phyloP scores from a whole-genome alignment of 768 basidiomycete species.

The Tylopilus balloui region DNA sequence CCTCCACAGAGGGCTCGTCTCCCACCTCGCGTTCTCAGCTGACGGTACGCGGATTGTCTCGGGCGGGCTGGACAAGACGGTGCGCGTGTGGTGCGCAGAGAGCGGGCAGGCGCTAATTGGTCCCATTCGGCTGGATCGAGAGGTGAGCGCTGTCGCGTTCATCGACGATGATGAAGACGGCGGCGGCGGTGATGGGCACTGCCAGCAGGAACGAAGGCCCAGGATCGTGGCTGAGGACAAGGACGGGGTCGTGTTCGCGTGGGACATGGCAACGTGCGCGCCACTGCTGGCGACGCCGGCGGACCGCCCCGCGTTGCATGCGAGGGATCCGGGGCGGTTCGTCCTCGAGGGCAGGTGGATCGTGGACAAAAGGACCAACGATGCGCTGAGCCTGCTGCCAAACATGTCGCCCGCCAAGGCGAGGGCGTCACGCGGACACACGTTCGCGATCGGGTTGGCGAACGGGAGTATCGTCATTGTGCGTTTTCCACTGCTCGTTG shows the following conservation, averaged over 20 bases:
- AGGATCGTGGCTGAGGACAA: conserved; percentile 26
- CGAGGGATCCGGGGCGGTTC: conserved; percentile 6
- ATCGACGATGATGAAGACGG: conserved; percentile 6
- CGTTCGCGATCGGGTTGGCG: conserved; percentile 26
- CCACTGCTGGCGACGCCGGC: conserved; percentile 16
- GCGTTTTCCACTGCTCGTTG: conserved; percentile 18
- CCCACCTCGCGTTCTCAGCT: conserved; percentile 23
- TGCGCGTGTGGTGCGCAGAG: conserved; percentile 29
- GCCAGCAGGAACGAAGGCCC: background rate
- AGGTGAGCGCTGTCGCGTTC: conserved; percentile 22
- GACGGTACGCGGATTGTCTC: conserved; percentile 30
- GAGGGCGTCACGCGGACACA: conserved; percentile 19
- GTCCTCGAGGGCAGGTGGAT: conserved; percentile 24
- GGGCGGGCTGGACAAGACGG: conserved; percentile 27
- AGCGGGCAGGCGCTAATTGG: conserved; percentile 18
- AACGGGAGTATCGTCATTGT: conserved; percentile 29
- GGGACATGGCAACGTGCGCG: conserved; percentile 22
- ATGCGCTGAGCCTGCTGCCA: conserved; percentile 19
- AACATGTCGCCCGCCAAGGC: conserved; percentile 28
- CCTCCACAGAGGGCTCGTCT: conserved; percentile 28
- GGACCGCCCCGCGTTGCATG: conserved; percentile 16
- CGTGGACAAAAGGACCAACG: conserved; percentile 16
- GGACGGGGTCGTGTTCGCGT: conserved; percentile 23
- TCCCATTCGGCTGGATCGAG: conserved; percentile 20
- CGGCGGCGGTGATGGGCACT: background rate